These are phyloP conservation scores for Solanum etuberosum DNA, from an alignment of 257 asterid genomes.

Conservation along the genomic window DNA sequence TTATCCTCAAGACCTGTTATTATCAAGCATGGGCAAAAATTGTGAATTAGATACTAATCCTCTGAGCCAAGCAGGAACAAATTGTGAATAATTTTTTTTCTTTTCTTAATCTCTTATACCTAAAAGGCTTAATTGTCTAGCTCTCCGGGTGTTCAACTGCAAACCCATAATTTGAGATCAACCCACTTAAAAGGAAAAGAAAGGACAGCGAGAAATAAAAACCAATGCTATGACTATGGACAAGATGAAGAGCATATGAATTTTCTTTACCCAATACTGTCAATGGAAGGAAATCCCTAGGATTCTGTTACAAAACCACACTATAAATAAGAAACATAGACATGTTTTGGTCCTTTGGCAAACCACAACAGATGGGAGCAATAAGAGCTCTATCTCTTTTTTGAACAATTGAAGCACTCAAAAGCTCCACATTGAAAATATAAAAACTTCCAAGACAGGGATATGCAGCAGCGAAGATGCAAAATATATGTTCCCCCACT, in stretches of 20 bases:
- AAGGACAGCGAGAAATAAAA: not conserved
- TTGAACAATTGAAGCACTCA: not conserved
- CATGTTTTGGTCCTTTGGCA: not conserved
- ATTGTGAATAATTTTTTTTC: not conserved
- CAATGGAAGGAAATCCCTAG: not conserved
- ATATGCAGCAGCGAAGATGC: not conserved
- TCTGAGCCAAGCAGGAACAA: not conserved
- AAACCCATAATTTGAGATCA: not conserved
- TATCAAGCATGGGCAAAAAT: not conserved
- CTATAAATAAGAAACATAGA: not conserved
- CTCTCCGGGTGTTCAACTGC: not conserved
- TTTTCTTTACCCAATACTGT: not conserved
- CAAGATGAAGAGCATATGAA: not conserved
- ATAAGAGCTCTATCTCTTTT: not conserved
- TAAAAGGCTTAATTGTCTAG: not conserved
- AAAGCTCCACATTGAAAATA: not conserved
- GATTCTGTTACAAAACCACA: not conserved
- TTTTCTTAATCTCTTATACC: not conserved
- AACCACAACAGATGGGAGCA: not conserved
- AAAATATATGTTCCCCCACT: not conserved
- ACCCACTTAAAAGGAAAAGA: not conserved
- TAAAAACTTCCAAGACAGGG: not conserved
- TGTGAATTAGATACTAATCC: not conserved
- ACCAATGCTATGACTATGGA: not conserved
- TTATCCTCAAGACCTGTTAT: slow-evolving; percentile 73